These are phyloP conservation scores for Aspergillus intermedius DNA, from an alignment of 2,329 filamentous ascomycete genomes.

Conservation along the genomic window DNA sequence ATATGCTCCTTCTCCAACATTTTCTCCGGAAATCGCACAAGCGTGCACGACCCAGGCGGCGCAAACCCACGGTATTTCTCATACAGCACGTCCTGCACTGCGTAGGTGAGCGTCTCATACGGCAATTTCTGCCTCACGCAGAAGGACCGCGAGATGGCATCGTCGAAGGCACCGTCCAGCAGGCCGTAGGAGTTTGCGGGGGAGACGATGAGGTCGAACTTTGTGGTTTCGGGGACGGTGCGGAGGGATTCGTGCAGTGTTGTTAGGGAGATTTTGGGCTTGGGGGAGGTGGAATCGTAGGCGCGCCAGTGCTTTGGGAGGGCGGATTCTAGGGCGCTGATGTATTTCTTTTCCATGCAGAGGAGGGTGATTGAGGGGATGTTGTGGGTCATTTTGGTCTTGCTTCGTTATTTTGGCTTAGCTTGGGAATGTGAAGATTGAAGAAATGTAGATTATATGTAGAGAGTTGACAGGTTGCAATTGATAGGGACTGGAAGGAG, in stretches of 20 bases:
- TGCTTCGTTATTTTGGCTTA: neutral
- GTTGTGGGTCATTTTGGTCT: slow-evolving; percentile 17
- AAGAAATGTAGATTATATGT: neutral
- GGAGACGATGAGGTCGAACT: slow-evolving; percentile 48
- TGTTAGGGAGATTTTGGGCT: slow-evolving; percentile 32
- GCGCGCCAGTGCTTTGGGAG: slow-evolving; percentile 25
- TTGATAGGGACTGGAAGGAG: too few relatives aligned
- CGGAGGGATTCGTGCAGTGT: slow-evolving; percentile 33
- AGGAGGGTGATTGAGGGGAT: slow-evolving; percentile 40
- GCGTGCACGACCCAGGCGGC: slow-evolving; percentile 46
- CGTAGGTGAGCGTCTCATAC: slow-evolving; percentile 44
- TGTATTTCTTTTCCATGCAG: slow-evolving; percentile 35
- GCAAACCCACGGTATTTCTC: slow-evolving; percentile 45
- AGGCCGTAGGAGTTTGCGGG: slow-evolving; percentile 51
- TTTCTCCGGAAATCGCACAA: slow-evolving; percentile 41
- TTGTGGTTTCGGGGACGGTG: slow-evolving; percentile 26
- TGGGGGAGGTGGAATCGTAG: slow-evolving; percentile 10
- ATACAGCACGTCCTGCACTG: slow-evolving; percentile 42
- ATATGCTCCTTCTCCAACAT: slow-evolving; percentile 16
- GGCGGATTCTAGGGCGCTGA: slow-evolving; percentile 37
- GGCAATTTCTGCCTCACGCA: slow-evolving; percentile 33
- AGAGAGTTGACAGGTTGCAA: too few relatives aligned
- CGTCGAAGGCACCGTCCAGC: slow-evolving; percentile 51
- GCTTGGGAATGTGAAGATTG: neutral
- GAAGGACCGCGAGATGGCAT: slow-evolving; percentile 47